Evolutionary conservation across 257 asterid genomes (phyloP).

Genomic region (Orobanche coerulescens): DNA sequence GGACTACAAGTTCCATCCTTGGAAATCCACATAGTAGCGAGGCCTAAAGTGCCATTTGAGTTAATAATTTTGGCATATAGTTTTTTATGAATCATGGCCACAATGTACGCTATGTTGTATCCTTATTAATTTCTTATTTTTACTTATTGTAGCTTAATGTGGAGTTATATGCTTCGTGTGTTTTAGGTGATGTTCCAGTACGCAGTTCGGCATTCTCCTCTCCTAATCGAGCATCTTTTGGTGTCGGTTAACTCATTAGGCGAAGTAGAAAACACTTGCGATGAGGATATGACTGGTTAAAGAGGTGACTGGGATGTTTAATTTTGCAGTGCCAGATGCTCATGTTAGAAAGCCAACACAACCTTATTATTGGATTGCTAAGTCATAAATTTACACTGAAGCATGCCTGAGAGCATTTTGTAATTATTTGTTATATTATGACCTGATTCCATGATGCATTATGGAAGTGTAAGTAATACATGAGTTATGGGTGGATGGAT

Average conservation of each 20-base stretch:
- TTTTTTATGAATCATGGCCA: too few species aligned
- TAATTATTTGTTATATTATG: too few species aligned
- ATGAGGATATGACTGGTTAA: slow-evolving; percentile 65
- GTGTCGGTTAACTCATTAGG: slow-evolving; percentile 37
- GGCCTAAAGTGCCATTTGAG: too few species aligned
- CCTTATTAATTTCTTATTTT: neutral
- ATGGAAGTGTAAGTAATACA: too few species aligned
- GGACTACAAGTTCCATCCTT: too few species aligned
- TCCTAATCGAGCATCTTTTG: slow-evolving; percentile 61
- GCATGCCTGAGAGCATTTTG: neutral
- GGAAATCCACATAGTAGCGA: too few species aligned
- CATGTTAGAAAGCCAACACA: neutral
- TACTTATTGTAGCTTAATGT: too few species aligned
- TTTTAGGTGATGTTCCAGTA: slow-evolving; percentile 85
- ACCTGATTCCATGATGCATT: too few species aligned
- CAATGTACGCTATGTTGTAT: too few species aligned
- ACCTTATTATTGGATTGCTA: neutral
- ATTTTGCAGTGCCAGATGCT: neutral
- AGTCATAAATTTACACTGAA: neutral
- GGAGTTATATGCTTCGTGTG: slow-evolving; percentile 5
- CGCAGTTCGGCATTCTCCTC: slow-evolving; percentile 67
- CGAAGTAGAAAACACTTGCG: slow-evolving; percentile 34
- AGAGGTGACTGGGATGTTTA: neutral
- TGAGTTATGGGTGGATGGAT: too few species aligned
- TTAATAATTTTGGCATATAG: neutral